Percentiles rank a stretch among this genome's conserved stretches.
Evolutionary conservation across 2,329 filamentous ascomycete genomes (phyloP).

Genomic region (Chaetothyriales sp.): DNA sequence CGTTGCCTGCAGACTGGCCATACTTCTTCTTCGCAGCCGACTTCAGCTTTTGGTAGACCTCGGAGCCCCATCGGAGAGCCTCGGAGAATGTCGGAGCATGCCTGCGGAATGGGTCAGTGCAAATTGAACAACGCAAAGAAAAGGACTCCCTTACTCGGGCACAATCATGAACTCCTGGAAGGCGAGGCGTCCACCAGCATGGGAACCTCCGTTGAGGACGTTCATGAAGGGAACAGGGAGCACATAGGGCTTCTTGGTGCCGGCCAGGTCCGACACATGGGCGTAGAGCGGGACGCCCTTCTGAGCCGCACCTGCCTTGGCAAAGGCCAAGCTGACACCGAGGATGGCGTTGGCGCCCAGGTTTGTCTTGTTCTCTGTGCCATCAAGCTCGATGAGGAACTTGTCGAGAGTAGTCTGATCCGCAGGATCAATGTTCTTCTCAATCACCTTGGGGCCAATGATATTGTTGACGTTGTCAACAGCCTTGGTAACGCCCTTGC

Average conservation of each 20-base stretch:
- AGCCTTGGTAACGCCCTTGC: constrained; percentile 76
- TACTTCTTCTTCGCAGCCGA: constrained; percentile 97
- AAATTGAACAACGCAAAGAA: constrained; percentile 2
- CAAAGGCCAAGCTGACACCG: constrained; percentile 44
- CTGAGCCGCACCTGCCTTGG: constrained; percentile 79
- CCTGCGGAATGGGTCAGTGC: constrained; percentile 28
- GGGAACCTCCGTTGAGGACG: constrained; percentile 84
- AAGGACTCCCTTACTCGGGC: constrained; percentile 44
- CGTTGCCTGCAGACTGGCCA: constrained; percentile 95
- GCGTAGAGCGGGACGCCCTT: constrained; percentile 78
- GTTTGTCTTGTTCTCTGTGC: constrained; percentile 43
- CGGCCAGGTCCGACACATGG: constrained; percentile 73
- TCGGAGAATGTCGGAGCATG: constrained; percentile 82
- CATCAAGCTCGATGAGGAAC: constrained; percentile 72
- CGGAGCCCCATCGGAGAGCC: constrained; percentile 87
- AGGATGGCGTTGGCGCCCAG: constrained; percentile 47
- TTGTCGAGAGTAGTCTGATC: constrained; percentile 71
- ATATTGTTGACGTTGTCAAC: constrained; percentile 71
- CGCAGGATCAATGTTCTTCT: constrained; percentile 69
- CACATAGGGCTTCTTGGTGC: constrained; percentile 82
- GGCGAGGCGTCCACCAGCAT: constrained; percentile 88
- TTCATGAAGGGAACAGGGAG: constrained; percentile 88
- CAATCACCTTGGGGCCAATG: constrained; percentile 68
- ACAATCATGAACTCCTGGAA: constrained; percentile 98
- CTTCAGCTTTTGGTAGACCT: constrained; percentile 99